A percentile compares a stretch with the other conserved stretches of the same genome.
These are phyloP conservation scores for Penicillium hordei DNA, from an alignment of 2,329 filamentous ascomycete species.

Conservation along the genomic window DNA sequence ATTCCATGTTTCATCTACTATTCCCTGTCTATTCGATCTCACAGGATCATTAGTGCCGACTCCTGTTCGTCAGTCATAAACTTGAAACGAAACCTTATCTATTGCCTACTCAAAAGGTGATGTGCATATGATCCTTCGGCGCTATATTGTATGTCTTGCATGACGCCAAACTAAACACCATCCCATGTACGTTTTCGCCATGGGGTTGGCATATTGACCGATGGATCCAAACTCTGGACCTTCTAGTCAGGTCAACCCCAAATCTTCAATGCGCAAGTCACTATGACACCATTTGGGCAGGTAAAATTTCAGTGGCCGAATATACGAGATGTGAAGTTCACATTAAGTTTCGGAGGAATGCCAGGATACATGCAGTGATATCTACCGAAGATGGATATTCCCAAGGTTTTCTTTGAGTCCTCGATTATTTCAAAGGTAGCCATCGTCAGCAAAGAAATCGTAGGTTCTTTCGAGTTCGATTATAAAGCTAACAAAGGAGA, in stretches of 20 bases:
- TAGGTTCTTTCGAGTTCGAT: background rate
- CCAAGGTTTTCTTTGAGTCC: background rate
- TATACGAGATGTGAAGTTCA: background rate
- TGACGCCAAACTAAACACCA: background rate
- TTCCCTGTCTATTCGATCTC: background rate
- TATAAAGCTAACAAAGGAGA: background rate
- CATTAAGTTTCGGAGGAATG: slow-evolving; percentile 2
- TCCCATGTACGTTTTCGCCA: background rate
- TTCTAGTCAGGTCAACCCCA: background rate
- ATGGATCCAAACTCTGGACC: background rate
- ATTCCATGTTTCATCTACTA: background rate
- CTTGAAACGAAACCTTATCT: background rate
- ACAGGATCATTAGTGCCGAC: background rate
- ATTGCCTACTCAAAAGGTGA: background rate
- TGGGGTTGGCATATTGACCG: background rate
- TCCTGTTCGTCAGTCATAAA: background rate
- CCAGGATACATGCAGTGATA: background rate
- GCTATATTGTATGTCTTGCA: background rate
- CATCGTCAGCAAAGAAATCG: background rate
- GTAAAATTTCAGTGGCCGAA: background rate
- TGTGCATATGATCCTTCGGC: background rate
- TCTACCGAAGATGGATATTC: background rate
- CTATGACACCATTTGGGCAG: background rate
- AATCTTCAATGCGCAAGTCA: background rate
- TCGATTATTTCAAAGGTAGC: background rate